These are phyloP conservation scores for Penicillium hordei DNA, from an alignment of 2,329 filamentous ascomycete genomes.

Conservation along the genomic window DNA sequence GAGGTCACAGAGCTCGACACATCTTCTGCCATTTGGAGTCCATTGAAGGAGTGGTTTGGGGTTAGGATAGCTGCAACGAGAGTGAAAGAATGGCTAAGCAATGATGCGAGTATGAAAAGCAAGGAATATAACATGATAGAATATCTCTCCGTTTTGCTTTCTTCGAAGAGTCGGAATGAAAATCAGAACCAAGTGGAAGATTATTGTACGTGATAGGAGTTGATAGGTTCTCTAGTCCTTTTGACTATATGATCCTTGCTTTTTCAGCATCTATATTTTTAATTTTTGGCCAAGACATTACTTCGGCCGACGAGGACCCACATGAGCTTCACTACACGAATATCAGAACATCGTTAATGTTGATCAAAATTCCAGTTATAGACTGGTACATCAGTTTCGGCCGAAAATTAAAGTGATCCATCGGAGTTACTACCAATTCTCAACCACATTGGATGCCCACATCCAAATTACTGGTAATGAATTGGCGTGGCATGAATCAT, in stretches of 20 bases:
- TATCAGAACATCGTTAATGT: not conserved
- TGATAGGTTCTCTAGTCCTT: not conserved
- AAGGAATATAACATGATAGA: not conserved
- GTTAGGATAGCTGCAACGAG: not conserved
- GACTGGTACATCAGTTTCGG: not conserved
- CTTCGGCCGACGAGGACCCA: not conserved
- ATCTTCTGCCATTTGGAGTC: not conserved
- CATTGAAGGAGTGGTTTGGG: not conserved
- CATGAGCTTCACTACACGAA: not conserved
- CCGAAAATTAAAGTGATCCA: not conserved
- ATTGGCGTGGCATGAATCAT: not conserved
- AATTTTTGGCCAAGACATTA: not conserved
- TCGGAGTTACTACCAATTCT: not conserved
- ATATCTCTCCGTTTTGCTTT: not conserved
- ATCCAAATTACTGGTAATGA: too few relatives aligned
- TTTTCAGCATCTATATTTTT: too few relatives aligned
- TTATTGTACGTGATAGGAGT: not conserved
- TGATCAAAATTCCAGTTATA: too few relatives aligned
- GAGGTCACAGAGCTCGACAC: not conserved
- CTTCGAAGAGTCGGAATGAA: not conserved
- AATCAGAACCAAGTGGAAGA: not conserved
- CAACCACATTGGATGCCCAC: not conserved
- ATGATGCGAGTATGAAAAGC: not conserved
- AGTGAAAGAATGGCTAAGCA: not conserved
- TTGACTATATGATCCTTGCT: not conserved